These are phyloP conservation scores for Articulospora tetracladia DNA, from an alignment of 495 filamentous ascomycete genomes.

Conservation along the genomic window DNA sequence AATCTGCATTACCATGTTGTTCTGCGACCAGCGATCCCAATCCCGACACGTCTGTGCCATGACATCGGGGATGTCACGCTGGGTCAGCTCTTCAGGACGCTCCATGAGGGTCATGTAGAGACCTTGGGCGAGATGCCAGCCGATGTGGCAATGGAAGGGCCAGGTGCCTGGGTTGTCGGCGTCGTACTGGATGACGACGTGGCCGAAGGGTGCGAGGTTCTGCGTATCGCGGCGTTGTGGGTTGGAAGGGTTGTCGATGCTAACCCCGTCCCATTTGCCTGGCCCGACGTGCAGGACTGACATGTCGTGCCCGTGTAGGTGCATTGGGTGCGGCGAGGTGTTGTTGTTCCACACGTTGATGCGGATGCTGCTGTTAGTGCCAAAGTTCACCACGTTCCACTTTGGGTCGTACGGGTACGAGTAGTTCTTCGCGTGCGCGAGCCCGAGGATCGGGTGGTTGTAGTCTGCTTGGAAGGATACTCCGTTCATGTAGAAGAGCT, in stretches of 20 bases:
- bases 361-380: background rate
- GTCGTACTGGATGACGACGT: background rate
- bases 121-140: background rate
- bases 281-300: conserved; percentile 40
- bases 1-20: conserved; percentile 46
- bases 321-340: conserved; percentile 53
- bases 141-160: conserved; percentile 4
- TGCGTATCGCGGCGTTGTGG: conserved; percentile 2
- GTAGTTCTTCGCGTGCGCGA: background rate
- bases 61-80: conserved; percentile 32
- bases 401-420: background rate
- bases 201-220: background rate
- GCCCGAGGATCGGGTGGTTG: background rate
- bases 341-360: background rate
- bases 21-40: conserved; percentile 45
- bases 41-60: conserved; percentile 39
- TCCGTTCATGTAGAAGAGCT: background rate
- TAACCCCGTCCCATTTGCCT: background rate
- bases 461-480: background rate
- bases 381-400: conserved; percentile 1
- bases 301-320: conserved; percentile 60
- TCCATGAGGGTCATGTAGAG: background rate
- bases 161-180: conserved; percentile 6
- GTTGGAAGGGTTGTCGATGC: background rate
- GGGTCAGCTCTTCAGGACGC: conserved; percentile 32